Base-by-base conservation (phyloP, 495 filamentous ascomycete genomes). In the Melanomma pulvis-pyrius region DNA sequence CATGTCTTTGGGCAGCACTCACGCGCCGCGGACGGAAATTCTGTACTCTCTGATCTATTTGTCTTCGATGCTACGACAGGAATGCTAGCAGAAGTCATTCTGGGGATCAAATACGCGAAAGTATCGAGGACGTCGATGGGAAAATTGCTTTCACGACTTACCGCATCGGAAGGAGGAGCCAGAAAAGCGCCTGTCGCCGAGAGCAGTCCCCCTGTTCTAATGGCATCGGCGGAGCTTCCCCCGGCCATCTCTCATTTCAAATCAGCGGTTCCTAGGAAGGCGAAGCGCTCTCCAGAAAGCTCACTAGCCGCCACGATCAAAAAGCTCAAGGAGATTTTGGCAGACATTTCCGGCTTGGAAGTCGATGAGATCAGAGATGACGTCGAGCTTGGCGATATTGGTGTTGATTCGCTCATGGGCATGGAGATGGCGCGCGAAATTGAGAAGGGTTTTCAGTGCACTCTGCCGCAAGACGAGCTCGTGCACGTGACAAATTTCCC, bases 21-120 rank as follows among this genome's bases (percentile, higher is more conserved):
- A 1, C 80, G 83, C 47, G 71, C 78, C 41, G 63, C 56, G 1
- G 78, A 80, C 0, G 73, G 76, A 25, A 50, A 44, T 17, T 15
- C 54, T 2, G 84, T 71, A 61, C 65, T 78, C 0, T 83, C 73
- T 0, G 84, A 87, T 54, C 71, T 85, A 0, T 87, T 85, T 64
- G 71, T 82, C 0, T 87, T 84, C 68, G 77, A 84, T 59, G 47
- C 79, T 0, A 60, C 56, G 0, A 79, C 63, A 9, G 80, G 82
- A 0, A 30, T 57, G 2, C 68, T 87, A 7, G 59, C 73, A 0
- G 82, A 85, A 49, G 75, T 81, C 1, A 81, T 85, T 17, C 72
- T 85, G 9, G 84, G 84, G 2, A 73, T 87, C 46, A 73, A 77
- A 7, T 87, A 82, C 68, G 57, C 62, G 0, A 75, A 71, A 19